Conservation (phyloP, 768 basidiomycete species). For the Boletus rubescentipes region DNA sequence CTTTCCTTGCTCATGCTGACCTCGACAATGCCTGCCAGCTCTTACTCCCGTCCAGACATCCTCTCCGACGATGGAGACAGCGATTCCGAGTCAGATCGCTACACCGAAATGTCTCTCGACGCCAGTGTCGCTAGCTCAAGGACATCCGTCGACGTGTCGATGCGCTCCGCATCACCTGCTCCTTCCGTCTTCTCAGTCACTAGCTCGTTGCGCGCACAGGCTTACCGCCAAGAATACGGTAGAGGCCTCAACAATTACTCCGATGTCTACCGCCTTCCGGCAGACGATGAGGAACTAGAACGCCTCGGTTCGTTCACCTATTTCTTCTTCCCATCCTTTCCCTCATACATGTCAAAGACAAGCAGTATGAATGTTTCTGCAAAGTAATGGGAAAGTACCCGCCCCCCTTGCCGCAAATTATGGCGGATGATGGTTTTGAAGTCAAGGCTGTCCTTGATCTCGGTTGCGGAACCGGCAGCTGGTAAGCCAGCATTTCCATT, state of each 20-base stretch:
- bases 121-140: constrained; percentile 45
- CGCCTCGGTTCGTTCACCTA: constrained; percentile 53
- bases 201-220: constrained; percentile 56
- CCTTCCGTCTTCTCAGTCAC: constrained; percentile 72
- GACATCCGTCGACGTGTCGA: constrained; percentile 59
- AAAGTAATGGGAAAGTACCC: constrained; percentile 69
- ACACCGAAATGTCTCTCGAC: constrained; percentile 43
- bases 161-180: constrained; percentile 63
- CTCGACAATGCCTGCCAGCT: constrained; percentile 14
- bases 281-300: constrained; percentile 73
- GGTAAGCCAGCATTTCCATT: constrained; percentile 42
- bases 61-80: constrained; percentile 44
- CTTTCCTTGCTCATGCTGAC: constrained; percentile 8
- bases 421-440: constrained; percentile 59
- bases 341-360: constrained; percentile 43
- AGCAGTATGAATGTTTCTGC: constrained; percentile 65
- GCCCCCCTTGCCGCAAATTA: constrained; percentile 52
- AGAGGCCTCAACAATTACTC: constrained; percentile 75
- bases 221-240: constrained; percentile 66
- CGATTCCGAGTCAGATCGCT: constrained; percentile 43
- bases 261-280: constrained; percentile 74
- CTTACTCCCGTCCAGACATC: constrained; percentile 1
- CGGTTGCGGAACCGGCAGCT: constrained; percentile 77
- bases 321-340: constrained; percentile 1
- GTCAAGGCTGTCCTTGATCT: constrained; percentile 68